These are phyloP conservation scores for Cudoniella acicularis DNA, from an alignment of 495 filamentous ascomycete genomes.

Conservation along the genomic window DNA sequence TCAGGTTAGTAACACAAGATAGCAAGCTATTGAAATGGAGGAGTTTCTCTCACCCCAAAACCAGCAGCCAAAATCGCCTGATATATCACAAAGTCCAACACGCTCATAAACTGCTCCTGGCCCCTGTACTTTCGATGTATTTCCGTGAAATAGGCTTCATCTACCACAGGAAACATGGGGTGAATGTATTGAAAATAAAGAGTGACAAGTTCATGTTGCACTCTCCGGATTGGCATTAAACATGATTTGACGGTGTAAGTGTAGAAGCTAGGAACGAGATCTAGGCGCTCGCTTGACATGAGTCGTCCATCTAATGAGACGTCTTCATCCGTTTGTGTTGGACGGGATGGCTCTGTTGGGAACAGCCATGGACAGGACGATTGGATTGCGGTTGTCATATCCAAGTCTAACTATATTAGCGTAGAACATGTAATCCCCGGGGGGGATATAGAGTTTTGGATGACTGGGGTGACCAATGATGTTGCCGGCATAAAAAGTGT, in stretches of 20 bases:
- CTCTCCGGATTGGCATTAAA: conserved; percentile 8
- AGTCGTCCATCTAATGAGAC: not conserved
- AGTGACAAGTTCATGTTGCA: conserved; percentile 9
- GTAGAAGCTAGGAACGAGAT: conserved; percentile 12
- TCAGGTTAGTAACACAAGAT: not conserved
- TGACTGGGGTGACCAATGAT: not conserved
- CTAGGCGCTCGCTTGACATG: not conserved
- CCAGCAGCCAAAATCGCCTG: conserved; percentile 12
- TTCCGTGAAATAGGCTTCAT: conserved; percentile 8
- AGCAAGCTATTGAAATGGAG: not conserved
- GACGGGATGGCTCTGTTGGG: not conserved
- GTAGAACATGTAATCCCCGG: too few species aligned
- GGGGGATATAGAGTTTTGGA: not conserved
- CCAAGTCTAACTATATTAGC: not conserved
- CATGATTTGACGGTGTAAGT: conserved; percentile 4
- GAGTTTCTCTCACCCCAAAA: conserved; percentile 3
- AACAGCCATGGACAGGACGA: not conserved
- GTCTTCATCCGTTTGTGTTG: not conserved
- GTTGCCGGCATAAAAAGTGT: not conserved
- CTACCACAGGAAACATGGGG: conserved; percentile 14
- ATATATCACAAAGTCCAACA: conserved; percentile 7
- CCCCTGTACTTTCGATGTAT: conserved; percentile 10
- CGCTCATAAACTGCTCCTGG: conserved; percentile 9
- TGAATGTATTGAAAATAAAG: conserved; percentile 13
- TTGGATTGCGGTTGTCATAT: not conserved